Percentiles rank a stretch among this genome's conserved stretches.
These are phyloP conservation scores for Spironucleus salmonicida DNA, from an alignment of 208 protist genomes.

Conservation along the genomic window DNA sequence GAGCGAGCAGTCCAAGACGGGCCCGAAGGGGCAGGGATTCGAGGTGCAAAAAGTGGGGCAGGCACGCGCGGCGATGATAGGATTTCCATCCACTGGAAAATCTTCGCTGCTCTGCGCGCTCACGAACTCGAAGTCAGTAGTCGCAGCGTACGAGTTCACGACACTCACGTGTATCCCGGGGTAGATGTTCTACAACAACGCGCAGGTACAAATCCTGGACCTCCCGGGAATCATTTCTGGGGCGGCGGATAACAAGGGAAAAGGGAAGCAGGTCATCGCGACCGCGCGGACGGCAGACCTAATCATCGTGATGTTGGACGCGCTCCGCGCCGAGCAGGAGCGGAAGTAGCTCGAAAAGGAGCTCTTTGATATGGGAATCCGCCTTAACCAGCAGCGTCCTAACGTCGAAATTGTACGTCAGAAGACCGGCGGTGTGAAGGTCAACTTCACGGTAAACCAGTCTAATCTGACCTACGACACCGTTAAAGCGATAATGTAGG, in stretches of 20 bases:
- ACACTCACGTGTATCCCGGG: slow-evolving; percentile 40
- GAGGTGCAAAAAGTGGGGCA: slow-evolving; percentile 35
- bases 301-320: slow-evolving; percentile 90
- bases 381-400: slow-evolving; percentile 72
- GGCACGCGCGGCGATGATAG: slow-evolving; percentile 28
- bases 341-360: slow-evolving; percentile 70
- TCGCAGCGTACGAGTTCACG: slow-evolving; percentile 42
- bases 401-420: slow-evolving; percentile 76
- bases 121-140: slow-evolving; percentile 30
- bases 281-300: slow-evolving; percentile 79
- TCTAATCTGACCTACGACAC: slow-evolving; percentile 22
- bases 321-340: slow-evolving; percentile 65
- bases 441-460: slow-evolving; percentile 45
- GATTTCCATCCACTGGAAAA: slow-evolving; percentile 46
- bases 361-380: slow-evolving; percentile 75
- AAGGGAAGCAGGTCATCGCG: slow-evolving; percentile 84
- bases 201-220: slow-evolving; percentile 90
- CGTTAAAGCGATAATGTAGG: slow-evolving; percentile 5
- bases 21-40: slow-evolving; percentile 22
- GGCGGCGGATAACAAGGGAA: slow-evolving; percentile 74
- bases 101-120: slow-evolving; percentile 11
- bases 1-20: background rate
- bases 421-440: slow-evolving; percentile 62
- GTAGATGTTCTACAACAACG: slow-evolving; percentile 47
- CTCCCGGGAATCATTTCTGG: slow-evolving; percentile 95